Conservation (phyloP, 1,284 basidiomycete species). For the Kwoniella shivajii region DNA sequence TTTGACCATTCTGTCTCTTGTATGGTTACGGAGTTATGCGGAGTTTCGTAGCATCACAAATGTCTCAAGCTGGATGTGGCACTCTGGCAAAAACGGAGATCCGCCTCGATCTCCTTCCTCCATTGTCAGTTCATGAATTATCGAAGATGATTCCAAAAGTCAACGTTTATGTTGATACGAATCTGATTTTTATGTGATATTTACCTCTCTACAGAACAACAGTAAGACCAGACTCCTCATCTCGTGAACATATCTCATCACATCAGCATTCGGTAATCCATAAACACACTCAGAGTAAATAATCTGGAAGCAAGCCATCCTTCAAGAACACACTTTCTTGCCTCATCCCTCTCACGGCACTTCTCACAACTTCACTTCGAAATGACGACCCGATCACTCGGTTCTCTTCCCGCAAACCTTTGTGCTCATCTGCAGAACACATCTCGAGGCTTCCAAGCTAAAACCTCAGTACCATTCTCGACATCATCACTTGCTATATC, state of each 20-base stretch:
- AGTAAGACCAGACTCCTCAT: background rate
- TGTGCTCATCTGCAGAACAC: constrained; percentile 51
- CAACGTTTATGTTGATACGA: no score
- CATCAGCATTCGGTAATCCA: no score
- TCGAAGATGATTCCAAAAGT: no score
- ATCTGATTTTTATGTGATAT: background rate
- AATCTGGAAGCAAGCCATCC: no score
- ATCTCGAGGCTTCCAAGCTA: constrained; percentile 45
- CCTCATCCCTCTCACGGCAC: background rate
- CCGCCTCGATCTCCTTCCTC: no score
- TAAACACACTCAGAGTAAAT: no score
- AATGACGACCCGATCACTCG: constrained; percentile 26
- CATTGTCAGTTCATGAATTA: no score
- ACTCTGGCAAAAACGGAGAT: background rate
- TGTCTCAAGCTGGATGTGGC: background rate
- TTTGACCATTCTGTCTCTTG: background rate
- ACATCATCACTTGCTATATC: constrained; percentile 46
- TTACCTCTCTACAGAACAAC: background rate
- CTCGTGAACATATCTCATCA: background rate
- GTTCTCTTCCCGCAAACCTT: constrained; percentile 47
- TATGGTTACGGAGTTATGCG: constrained; percentile 8
- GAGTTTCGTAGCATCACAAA: background rate
- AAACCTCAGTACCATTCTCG: constrained; percentile 50
- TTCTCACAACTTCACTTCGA: background rate
- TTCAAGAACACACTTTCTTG: no score